These are phyloP conservation scores for Handroanthus guayacan DNA, from an alignment of 257 asterid genomes.

Conservation along the genomic window DNA sequence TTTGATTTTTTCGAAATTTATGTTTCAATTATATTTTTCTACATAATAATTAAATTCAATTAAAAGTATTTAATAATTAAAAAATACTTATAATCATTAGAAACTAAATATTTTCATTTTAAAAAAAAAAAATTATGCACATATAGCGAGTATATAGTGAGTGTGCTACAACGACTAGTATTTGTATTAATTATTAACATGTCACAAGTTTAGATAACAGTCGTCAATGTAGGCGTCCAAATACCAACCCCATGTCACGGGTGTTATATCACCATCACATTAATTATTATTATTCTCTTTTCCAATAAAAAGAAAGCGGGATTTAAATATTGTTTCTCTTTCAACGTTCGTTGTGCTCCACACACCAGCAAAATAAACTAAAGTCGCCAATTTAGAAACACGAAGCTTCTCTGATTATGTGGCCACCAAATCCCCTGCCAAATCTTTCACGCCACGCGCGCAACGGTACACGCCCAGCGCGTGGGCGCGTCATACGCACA, in stretches of 20 bases:
- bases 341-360: too few relatives aligned
- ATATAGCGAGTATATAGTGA: too few relatives aligned
- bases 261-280: not conserved
- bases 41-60: too few relatives aligned
- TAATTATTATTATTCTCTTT: not conserved
- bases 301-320: not conserved
- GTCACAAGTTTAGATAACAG: not conserved
- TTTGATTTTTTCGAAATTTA: too few relatives aligned
- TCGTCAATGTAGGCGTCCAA: too few relatives aligned
- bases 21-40: too few relatives aligned
- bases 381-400: conserved; percentile 18
- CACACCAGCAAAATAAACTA: not conserved
- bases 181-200: too few relatives aligned
- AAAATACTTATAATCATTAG: too few relatives aligned
- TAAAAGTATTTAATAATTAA: too few relatives aligned
- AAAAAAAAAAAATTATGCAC: too few relatives aligned
- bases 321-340: not conserved
- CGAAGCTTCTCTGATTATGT: not conserved
- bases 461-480: not conserved
- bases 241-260: not conserved
- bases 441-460: conserved; percentile 24
- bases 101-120: too few relatives aligned
- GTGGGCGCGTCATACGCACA: not conserved
- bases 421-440: not conserved
- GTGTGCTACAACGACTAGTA: too few relatives aligned